Conservation (phyloP, 768 basidiomycete species). For the Boletellus ananas region DNA sequence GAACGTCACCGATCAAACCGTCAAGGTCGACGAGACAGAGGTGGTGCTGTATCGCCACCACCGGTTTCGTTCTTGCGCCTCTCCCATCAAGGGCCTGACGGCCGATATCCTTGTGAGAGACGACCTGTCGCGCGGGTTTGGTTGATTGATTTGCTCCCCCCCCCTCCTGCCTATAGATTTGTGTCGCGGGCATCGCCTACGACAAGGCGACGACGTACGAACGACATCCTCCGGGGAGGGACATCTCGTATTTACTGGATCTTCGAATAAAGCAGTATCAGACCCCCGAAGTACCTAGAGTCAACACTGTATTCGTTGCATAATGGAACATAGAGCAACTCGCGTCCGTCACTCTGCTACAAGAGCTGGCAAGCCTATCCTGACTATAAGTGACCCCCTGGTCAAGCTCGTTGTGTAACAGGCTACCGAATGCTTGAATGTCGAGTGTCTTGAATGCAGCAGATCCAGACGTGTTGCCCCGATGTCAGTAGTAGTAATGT, state of each 20-base stretch:
- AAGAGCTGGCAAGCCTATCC: too few species aligned
- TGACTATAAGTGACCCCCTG: too few species aligned
- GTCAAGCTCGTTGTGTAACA: too few species aligned
- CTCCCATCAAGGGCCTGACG: conserved; percentile 82
- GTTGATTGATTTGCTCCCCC: not conserved
- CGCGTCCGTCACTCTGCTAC: not conserved
- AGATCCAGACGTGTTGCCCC: too few species aligned
- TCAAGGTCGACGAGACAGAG: conserved; percentile 43
- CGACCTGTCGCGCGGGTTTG: not conserved
- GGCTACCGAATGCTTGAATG: too few species aligned
- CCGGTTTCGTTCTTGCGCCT: conserved; percentile 72
- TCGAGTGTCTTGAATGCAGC: too few species aligned
- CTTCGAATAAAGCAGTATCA: conserved; percentile 25
- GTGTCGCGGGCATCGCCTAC: conserved; percentile 62
- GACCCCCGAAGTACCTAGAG: conserved; percentile 4
- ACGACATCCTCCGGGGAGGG: conserved; percentile 55
- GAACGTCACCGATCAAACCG: conserved; percentile 50
- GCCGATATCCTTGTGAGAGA: conserved; percentile 72
- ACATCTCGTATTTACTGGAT: conserved; percentile 25
- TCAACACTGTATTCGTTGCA: not conserved
- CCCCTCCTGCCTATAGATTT: conserved; percentile 26
- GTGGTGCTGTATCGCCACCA: conserved; percentile 72
- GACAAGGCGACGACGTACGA: conserved; percentile 46
- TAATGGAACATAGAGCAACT: conserved; percentile 4
- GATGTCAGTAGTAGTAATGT: not conserved